Evolutionary conservation across 2,329 filamentous ascomycete genomes (phyloP), one percentile per base, ranked within the genome.

Genomic region (Fusarium haematococcum): DNA sequence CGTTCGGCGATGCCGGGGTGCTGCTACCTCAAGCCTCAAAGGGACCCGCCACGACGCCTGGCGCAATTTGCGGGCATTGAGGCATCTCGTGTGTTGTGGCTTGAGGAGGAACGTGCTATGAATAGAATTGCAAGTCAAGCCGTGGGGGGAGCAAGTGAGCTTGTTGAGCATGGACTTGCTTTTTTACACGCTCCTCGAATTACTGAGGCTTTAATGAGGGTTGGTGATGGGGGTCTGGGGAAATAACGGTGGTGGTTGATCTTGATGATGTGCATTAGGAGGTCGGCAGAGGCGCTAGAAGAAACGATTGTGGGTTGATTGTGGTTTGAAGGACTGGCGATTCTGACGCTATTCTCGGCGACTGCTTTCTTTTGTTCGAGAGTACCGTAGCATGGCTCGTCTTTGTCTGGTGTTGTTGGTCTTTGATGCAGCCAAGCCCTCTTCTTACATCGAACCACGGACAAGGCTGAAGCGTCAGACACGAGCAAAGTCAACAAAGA

Each of bases 231-330:
- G 57, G 20, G 67, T 59, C 62, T 54, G 71, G 71, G 71, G 71
- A 68, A 74, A 68, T 60, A 63, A 60, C 39, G 39, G 61, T 65
- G 45, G 58, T 41, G 32, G 63, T 68, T 61, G 59, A 68, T 68
- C n/a, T 27, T 35, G 30, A 71, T 74, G 68, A 69, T 74, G 68
- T 74, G 71, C 71, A 69, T 69, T 41, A 69, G 71, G 70, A 71
- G 63, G 35, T 48, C 30, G 54, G 41, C 48, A 71, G 70, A 65
- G 71, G 52, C 63, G 71, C 68, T 72, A 72, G 61, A 75, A 66
- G 41, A 56, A 52, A 35, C 27, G 33, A 25, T 32, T 50, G 43
- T 45, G 35, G 48, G 45, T 25, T 45, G 45, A 52, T 27, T 48
- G 25, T 63, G 41, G 43, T 39, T 50, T 45, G 14, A 37, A 52